Percentiles rank a stretch among this genome's conserved stretches.
These are phyloP conservation scores for Chalaropsis ovoidea DNA, from an alignment of 2,329 filamentous ascomycete species.

Conservation along the genomic window DNA sequence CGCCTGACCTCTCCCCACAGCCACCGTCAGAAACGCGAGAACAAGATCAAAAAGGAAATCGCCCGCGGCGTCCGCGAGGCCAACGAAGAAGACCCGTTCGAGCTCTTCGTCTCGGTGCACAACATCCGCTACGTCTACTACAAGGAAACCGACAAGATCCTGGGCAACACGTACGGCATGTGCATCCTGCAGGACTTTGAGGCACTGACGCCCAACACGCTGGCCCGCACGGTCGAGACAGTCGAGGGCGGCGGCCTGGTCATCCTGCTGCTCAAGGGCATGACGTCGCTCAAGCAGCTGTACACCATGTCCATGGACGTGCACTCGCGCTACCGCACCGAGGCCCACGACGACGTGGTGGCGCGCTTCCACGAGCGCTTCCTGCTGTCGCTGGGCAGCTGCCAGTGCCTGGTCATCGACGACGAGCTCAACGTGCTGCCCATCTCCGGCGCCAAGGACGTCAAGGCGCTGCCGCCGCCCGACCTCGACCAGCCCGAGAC, in stretches of 20 bases:
- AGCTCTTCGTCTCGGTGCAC: constrained; percentile 90
- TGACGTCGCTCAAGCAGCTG: constrained; percentile 93
- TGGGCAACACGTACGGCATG: constrained; percentile 97
- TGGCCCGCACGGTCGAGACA: constrained; percentile 91
- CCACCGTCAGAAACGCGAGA: constrained; percentile 95
- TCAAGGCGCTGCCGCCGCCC: constrained; percentile 68
- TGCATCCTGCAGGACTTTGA: constrained; percentile 98
- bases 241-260: constrained; percentile 94
- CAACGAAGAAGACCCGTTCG: constrained; percentile 89
- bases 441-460: constrained; percentile 88
- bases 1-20: constrained; percentile 33
- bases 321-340: constrained; percentile 89
- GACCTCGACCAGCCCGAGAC: constrained; percentile 64
- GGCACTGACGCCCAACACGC: constrained; percentile 89
- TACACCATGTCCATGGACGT: constrained; percentile 98
- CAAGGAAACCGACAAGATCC: constrained; percentile 97
- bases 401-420: constrained; percentile 90
- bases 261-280: constrained; percentile 81
- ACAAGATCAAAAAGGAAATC: constrained; percentile 97
- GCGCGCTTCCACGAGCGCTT: constrained; percentile 97
- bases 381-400: constrained; percentile 87
- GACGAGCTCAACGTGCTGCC: constrained; percentile 96
- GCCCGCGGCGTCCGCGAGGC: constrained; percentile 87
- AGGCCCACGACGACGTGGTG: constrained; percentile 89
- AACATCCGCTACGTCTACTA: constrained; percentile 99